phyloP scores from a whole-genome alignment of 2,329 filamentous ascomycete species.

The Fusarium albosuccineum region DNA sequence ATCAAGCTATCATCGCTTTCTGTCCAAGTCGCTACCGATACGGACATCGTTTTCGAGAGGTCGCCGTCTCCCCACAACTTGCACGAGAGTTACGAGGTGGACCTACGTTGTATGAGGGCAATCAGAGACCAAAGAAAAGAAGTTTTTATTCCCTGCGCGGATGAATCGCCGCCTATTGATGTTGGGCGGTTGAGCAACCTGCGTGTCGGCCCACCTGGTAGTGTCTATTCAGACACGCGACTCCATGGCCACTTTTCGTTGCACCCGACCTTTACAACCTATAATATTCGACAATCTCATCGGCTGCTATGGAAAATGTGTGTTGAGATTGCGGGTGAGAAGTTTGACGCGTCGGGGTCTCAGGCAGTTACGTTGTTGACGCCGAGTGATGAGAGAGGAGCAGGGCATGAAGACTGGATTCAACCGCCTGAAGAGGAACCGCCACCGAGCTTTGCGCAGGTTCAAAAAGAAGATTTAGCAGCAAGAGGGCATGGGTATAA shows the following conservation, averaged over 20 bases:
- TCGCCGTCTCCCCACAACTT: neutral
- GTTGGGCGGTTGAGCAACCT: conserved; percentile 23
- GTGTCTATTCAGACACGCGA: neutral
- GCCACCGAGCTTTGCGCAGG: conserved; percentile 9
- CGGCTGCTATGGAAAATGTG: conserved; percentile 34
- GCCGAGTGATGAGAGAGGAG: conserved; percentile 1
- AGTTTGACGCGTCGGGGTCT: neutral
- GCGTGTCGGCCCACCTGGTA: neutral
- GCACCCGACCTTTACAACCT: conserved; percentile 40
- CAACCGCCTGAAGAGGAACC: conserved; percentile 6
- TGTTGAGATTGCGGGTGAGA: neutral
- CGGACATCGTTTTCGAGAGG: conserved; percentile 20
- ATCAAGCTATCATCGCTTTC: conserved; percentile 29
- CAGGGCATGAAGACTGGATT: conserved; percentile 11
- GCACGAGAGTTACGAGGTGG: neutral
- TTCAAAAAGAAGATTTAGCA: neutral
- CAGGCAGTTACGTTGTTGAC: conserved; percentile 1
- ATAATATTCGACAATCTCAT: conserved; percentile 45
- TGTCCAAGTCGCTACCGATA: conserved; percentile 16
- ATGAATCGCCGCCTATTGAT: neutral
- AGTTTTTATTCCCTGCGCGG: conserved; percentile 15
- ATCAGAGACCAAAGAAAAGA: neutral
- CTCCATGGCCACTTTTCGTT: neutral
- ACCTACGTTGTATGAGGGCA: neutral
- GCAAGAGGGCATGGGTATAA: neutral